phyloP scores from a whole-genome alignment of 75 land plant species.

The Adiantum capillusveneris region DNA sequence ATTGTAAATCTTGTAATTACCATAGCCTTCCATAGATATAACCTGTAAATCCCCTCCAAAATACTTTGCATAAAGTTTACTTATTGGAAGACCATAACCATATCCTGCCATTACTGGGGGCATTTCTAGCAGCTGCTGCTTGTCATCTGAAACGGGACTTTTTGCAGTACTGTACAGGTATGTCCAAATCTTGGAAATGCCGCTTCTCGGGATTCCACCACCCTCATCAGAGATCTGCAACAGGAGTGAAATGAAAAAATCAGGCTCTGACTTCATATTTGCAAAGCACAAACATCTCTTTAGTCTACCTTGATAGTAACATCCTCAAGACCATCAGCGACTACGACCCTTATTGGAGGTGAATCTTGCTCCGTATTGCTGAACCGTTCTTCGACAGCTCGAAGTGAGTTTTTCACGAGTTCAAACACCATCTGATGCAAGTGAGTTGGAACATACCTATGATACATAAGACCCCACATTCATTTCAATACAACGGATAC shows the following conservation, averaged over 20 bases:
- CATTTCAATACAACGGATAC: neutral
- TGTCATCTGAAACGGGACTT: slow-evolving; percentile 9
- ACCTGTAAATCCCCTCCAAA: no score
- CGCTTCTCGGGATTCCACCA: slow-evolving; percentile 40
- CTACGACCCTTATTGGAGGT: slow-evolving; percentile 32
- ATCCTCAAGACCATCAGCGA: slow-evolving; percentile 38
- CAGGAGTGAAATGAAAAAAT: no score
- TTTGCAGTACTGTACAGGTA: slow-evolving; percentile 37
- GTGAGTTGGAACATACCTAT: slow-evolving; percentile 35
- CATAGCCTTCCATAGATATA: slow-evolving; percentile 55
- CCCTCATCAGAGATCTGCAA: slow-evolving; percentile 38
- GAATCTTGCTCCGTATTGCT: slow-evolving; percentile 21
- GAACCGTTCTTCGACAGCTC: slow-evolving; percentile 32
- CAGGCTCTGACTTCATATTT: neutral
- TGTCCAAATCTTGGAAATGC: slow-evolving; percentile 32
- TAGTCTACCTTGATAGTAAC: slow-evolving; percentile 41
- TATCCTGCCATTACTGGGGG: slow-evolving; percentile 46
- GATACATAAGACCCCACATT: slow-evolving; percentile 2
- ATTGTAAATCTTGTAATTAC: slow-evolving; percentile 22
- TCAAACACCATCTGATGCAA: slow-evolving; percentile 39
- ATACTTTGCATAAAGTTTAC: slow-evolving; percentile 49
- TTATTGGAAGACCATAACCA: slow-evolving; percentile 50
- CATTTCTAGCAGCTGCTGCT: slow-evolving; percentile 24
- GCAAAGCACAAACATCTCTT: no score
- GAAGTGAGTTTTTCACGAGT: slow-evolving; percentile 34